Conservation (phyloP, 352 stramenopile genomes). For the Plasmopara muralis region DNA sequence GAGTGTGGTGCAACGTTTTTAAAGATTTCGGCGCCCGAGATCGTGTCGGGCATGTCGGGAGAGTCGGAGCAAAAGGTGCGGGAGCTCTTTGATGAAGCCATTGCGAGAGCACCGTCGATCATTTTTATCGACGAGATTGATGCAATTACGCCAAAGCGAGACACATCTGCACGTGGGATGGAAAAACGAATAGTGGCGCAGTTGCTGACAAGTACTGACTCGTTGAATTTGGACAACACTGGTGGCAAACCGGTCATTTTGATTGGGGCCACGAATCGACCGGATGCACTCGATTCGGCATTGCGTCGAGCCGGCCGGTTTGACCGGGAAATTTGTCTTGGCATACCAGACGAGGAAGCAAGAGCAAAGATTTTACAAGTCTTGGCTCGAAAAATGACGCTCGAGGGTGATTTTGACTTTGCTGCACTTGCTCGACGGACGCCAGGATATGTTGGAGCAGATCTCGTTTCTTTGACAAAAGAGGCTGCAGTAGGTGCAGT, state of each 20-base stretch:
- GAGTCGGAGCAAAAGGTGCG: slow-evolving; percentile 84
- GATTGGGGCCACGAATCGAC: slow-evolving; percentile 96
- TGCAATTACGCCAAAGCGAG: slow-evolving; percentile 93
- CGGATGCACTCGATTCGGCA: slow-evolving; percentile 95
- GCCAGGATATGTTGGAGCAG: slow-evolving; percentile 96
- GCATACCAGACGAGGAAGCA: slow-evolving; percentile 94
- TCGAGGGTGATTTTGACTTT: slow-evolving; percentile 93
- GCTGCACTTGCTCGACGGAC: slow-evolving; percentile 88
- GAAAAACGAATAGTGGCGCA: slow-evolving; percentile 97
- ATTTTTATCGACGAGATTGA: slow-evolving; percentile 99
- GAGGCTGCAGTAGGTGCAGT: slow-evolving; percentile 97
- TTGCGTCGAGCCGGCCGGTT: slow-evolving; percentile 96
- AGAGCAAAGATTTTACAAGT: slow-evolving; percentile 93
- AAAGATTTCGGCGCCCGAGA: slow-evolving; percentile 84
- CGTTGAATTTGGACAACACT: slow-evolving; percentile 84
- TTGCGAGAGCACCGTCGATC: slow-evolving; percentile 92
- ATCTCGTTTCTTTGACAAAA: slow-evolving; percentile 96
- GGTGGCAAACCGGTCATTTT: slow-evolving; percentile 92
- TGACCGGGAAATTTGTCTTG: slow-evolving; percentile 97
- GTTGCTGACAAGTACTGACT: slow-evolving; percentile 90
- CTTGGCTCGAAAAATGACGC: slow-evolving; percentile 91
- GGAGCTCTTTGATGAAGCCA: slow-evolving; percentile 93
- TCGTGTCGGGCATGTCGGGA: slow-evolving; percentile 93
- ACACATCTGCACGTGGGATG: slow-evolving; percentile 90
- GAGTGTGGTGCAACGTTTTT: slow-evolving; percentile 89